Evolutionary conservation across 192 early-diverging fungal species (phyloP).

Genomic region (Coemansia sp.): DNA sequence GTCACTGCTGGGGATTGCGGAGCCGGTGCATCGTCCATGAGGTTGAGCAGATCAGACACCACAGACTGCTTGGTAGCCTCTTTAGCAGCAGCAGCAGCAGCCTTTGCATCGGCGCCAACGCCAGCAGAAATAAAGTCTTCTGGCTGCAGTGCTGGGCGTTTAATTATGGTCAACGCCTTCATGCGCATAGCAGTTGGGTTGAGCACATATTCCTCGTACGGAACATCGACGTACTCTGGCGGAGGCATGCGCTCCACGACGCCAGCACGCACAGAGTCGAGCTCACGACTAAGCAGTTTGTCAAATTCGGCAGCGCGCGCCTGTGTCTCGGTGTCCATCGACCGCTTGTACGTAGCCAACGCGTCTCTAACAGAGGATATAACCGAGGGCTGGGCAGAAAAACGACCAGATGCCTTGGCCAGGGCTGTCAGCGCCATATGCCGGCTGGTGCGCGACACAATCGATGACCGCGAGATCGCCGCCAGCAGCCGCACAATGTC

Average conservation of each 20-base stretch:
- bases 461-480: conserved; percentile 77
- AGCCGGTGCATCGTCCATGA: conserved; percentile 61
- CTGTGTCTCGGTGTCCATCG: conserved; percentile 91
- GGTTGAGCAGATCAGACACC: conserved; percentile 63
- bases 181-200: conserved; percentile 58
- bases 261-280: conserved; percentile 70
- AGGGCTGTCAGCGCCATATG: conserved; percentile 86
- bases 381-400: conserved; percentile 50
- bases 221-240: conserved; percentile 61
- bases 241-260: conserved; percentile 95
- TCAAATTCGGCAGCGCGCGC: conserved; percentile 91
- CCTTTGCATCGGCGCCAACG: conserved; percentile 10
- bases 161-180: conserved; percentile 37
- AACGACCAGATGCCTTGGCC: conserved; percentile 86
- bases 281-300: conserved; percentile 68
- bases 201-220: conserved; percentile 51
- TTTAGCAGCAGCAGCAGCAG: conserved; percentile 17
- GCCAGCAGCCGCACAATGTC: conserved; percentile 78
- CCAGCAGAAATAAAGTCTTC: conserved; percentile 14
- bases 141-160: conserved; percentile 25
- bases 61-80: conserved; percentile 30
- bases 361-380: conserved; percentile 59
- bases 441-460: conserved; percentile 74
- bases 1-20: conserved; percentile 28
- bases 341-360: conserved; percentile 64